Base-by-base conservation (phyloP, 768 basidiomycete genomes). In the Scleroderma citrinum region DNA sequence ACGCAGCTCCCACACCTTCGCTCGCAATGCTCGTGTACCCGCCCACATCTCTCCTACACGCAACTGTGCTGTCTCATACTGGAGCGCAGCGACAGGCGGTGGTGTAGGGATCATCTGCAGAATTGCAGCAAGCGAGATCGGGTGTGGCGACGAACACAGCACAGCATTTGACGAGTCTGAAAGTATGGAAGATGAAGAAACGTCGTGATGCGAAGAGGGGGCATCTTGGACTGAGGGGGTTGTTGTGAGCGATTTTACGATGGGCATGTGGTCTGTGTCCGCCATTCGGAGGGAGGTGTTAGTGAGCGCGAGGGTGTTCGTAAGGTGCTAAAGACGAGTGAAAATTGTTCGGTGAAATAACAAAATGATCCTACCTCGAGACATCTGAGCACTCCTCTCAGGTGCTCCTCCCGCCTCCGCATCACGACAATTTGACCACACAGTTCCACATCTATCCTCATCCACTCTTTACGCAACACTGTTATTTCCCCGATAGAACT, bases 371-470 rank as follows among this genome's bases (percentile, higher is more conserved):
- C 21, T 57, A 77, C 85, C 60, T 78, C 70, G 30, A 87, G 71
- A 56, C 79, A 82, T 16, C 73, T 69, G 12, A 82, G 59, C 26
- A 87, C 79, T 59, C 85, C 83, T 47, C 69, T 71, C 31, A 91
- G 69, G 62, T 90, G 87, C 50, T 73, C 70, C 60, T 83, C 82
- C 57, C 87, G 74, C 37, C 87, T 70, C 30, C 69, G 70, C 80
- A 88, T 79, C 55, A 84, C 76, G 19, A 91, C 70, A 41, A 86
- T 62, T 59, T 90, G 83, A 4, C 84, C 85, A 58, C 83, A 83
- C 14, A 91, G 71, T 57, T 85, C 86, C 32, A 89, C 88, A 57
- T 91, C 88, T 36, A 87, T 79, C 44, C 75, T 77, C 85, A 91
- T 86, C 57, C 77, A 72, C 47, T 88, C 83, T 7, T 74, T 52